These are phyloP conservation scores for Miamiensis avidus DNA, from an alignment of 169 alveolate species.

Conservation along the genomic window DNA sequence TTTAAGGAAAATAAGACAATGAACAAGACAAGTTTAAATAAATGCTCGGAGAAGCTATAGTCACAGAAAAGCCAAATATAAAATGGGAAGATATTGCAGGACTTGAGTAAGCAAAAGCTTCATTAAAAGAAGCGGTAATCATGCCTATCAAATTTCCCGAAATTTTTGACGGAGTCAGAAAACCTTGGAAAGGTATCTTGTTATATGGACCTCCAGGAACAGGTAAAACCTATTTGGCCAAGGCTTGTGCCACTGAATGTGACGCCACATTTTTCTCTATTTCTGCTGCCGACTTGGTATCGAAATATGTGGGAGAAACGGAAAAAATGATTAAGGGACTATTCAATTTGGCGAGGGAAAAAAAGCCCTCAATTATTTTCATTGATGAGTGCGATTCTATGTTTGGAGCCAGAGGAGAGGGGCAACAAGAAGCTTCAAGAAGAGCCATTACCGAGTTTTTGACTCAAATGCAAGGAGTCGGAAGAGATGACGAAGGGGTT, in stretches of 20 bases:
- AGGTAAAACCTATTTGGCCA: constrained; percentile 99
- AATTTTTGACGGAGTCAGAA: constrained; percentile 91
- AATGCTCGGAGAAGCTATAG: not conserved
- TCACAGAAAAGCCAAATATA: constrained; percentile 91
- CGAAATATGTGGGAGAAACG: constrained; percentile 99
- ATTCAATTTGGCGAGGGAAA: constrained; percentile 88
- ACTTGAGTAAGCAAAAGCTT: constrained; percentile 92
- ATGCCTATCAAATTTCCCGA: constrained; percentile 96
- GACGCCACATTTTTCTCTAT: constrained; percentile 96
- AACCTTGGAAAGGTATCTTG: constrained; percentile 97
- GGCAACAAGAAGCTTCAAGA: constrained; percentile 91
- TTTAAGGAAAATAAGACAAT: not conserved
- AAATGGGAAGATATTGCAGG: constrained; percentile 97
- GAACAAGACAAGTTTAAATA: not conserved
- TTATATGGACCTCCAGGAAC: constrained; percentile 99
- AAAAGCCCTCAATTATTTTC: constrained; percentile 97
- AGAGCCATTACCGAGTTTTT: constrained; percentile 99
- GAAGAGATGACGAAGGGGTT: constrained; percentile 86
- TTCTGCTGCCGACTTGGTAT: constrained; percentile 98
- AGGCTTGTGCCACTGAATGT: constrained; percentile 99
- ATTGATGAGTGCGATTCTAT: constrained; percentile 99
- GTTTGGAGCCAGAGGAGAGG: constrained; percentile 78
- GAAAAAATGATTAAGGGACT: constrained; percentile 99
- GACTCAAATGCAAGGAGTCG: constrained; percentile 98
- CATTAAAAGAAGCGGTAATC: constrained; percentile 95